phyloP scores from a whole-genome alignment of 1,139 yeast species.

The Kodamaea suecica region DNA sequence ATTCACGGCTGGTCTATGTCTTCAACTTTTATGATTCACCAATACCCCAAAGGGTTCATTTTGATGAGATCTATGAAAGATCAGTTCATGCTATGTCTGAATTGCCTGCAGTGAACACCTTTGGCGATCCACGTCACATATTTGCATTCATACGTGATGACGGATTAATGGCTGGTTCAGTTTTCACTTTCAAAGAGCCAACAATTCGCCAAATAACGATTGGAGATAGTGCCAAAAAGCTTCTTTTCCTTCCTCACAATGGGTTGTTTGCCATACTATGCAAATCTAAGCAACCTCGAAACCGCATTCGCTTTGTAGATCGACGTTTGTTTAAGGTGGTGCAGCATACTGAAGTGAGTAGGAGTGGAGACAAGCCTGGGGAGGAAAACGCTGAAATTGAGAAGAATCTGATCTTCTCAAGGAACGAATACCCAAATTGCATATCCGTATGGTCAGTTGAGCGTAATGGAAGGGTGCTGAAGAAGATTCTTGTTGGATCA shows the following conservation, averaged over 20 bases:
- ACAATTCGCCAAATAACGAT: slow-evolving; percentile 32
- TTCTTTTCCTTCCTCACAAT: slow-evolving; percentile 13
- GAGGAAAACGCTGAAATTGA: slow-evolving; percentile 13
- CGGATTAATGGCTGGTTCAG: slow-evolving; percentile 40
- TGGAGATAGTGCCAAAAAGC: slow-evolving; percentile 35
- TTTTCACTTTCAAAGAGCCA: slow-evolving; percentile 29
- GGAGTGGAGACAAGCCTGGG: slow-evolving; percentile 15
- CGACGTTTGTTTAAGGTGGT: slow-evolving; percentile 24
- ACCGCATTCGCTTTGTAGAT: slow-evolving; percentile 34
- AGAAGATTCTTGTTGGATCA: slow-evolving; percentile 44
- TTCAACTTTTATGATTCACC: slow-evolving; percentile 30
- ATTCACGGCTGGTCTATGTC: slow-evolving; percentile 43
- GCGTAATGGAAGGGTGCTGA: slow-evolving; percentile 32
- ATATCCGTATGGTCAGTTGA: slow-evolving; percentile 35
- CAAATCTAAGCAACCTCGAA: slow-evolving; percentile 23
- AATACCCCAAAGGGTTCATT: slow-evolving; percentile 40
- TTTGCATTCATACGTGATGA: slow-evolving; percentile 47
- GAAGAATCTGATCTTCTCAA: slow-evolving; percentile 22
- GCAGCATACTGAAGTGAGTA: slow-evolving; percentile 14
- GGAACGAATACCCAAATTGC: slow-evolving; percentile 36
- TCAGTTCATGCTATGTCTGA: slow-evolving; percentile 13
- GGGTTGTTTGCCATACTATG: slow-evolving; percentile 39
- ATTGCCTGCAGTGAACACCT: slow-evolving; percentile 1
- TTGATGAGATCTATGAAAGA: slow-evolving; percentile 35
- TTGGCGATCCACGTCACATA: slow-evolving; percentile 11